Base-by-base conservation (phyloP, 2,329 filamentous ascomycete species). In the Neocucurbitaria cava region DNA sequence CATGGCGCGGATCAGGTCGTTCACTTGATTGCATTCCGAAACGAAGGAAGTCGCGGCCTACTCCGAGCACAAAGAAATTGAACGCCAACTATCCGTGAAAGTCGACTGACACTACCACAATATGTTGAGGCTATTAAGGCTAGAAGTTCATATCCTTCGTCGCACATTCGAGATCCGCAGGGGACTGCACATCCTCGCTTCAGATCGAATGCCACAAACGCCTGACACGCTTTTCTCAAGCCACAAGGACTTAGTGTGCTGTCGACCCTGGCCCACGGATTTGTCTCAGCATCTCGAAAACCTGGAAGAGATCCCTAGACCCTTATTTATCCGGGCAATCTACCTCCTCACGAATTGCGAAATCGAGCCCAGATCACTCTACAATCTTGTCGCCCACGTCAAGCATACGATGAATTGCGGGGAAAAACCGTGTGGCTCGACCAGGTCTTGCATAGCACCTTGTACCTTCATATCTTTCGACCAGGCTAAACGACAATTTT, bases 351-450 rank as follows among this genome's bases (percentile, higher is more conserved):
- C 23, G 9, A 15, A 33, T 9, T 33, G 42, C 30, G 20, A 49
- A 31, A 44, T 21, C 43, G 17, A 43, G 45, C 35, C 52, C 35
- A 46, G 45, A 49, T 51, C 52, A 39, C 36, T 52, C 35, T 41
- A 42, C 31, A 49, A 38, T 49, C 49, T 59, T 43, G 47, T 59
- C 54, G 59, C 59, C 53, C 46, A 46, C 35, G 31, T 28, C 41
- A 30, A 26, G n/a, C 4, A 15, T 38, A 20, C 21, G 24, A 38
- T 39, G 33, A 38, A 31, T 41, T 48, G 44, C 50, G 44, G 50
- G 44, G 50, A 33, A 47, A 24, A 10, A n/a, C 21, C 26, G n/a
- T 30, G 13, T n/a, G 38, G 41, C 24, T n/a, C 35, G n/a, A 15
- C 24, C 6, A 23, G 15, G 41, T 26, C 28, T 33, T 45, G 30